Base-by-base conservation (phyloP, 441 rosid genomes). In the Adansonia madagascariensis region DNA sequence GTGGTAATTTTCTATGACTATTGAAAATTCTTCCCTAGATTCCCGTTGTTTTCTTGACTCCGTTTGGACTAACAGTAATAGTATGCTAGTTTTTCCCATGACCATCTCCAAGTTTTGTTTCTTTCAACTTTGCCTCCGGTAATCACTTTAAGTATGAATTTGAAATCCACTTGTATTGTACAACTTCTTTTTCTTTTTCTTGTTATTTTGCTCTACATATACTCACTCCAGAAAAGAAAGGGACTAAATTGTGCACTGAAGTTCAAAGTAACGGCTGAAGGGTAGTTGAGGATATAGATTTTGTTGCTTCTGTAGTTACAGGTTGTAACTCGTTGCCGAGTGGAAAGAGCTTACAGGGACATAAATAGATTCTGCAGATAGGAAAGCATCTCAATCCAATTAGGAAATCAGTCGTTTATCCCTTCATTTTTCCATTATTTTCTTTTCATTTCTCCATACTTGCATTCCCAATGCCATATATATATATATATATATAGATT, bases 1-100 rank as follows among this genome's bases (percentile, higher is more conserved):
- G 60, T 90, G 92, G 94, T 89, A 85, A 41, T 39, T 72, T 50
- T 39, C 52, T 56, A 39, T 69, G 6, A 24, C 75, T 17, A 41
- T 15, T 71, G 63, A 71, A 53, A 18, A 17, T 53, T 7, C 7
- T 35, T 69, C 12, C 49, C 49, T 71, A 41, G 41, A 50, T 8
- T 1, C 24, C 9, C 41, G 11, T 10, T 70, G 59, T 70, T 20
- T 70, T 70, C 59, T 50, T 70, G 22, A 70, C 31, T 55, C 50
- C 22, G 44, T 70, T 69, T 49, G 57, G 41, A 69, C 12, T 12
- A 8, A 24, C 6, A 11, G 14, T 69, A 69, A 6, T 69, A 27
- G 24, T 69, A 49, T 69, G 59, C 73, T 24, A 22, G 59, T 69
- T 49, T 57, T 69, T 71, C n/a, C 44, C 22, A 43, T 9, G 74